Percentiles rank a stretch among this genome's conserved stretches.
Evolutionary conservation across 352 stramenopile species (phyloP).

Genomic region (Aphanomyces invadans): DNA sequence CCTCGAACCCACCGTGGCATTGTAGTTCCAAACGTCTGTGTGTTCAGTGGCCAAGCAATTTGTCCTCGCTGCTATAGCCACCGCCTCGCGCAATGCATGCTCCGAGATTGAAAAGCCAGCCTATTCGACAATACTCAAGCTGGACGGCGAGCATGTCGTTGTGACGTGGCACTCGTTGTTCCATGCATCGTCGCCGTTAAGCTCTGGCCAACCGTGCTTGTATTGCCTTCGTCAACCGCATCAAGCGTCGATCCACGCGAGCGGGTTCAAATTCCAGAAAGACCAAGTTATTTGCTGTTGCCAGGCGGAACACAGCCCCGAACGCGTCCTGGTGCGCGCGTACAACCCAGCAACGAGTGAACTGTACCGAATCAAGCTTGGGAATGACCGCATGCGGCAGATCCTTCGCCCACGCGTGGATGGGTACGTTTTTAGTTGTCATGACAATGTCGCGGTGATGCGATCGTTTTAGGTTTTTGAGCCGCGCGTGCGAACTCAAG

Average conservation of each 20-base stretch:
- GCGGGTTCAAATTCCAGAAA: conserved; percentile 6
- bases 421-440: background rate
- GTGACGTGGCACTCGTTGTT: conserved; percentile 51
- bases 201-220: background rate
- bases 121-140: conserved; percentile 39
- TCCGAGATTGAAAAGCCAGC: conserved; percentile 33
- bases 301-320: background rate
- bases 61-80: too few relatives aligned
- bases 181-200: background rate
- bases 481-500: conserved; percentile 8
- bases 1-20: background rate
- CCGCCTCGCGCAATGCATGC: conserved; percentile 37
- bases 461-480: background rate
- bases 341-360: conserved; percentile 52
- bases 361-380: conserved; percentile 45
- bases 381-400: conserved; percentile 40
- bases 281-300: background rate
- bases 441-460: background rate
- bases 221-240: conserved; percentile 6
- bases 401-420: conserved; percentile 26
- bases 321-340: conserved; percentile 38
- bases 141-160: conserved; percentile 51
- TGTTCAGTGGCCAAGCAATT: conserved; percentile 29
- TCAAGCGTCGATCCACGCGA: background rate
- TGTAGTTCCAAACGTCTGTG: conserved; percentile 27